A percentile compares a stretch with the other conserved stretches of the same genome.
Conservation (phyloP, 495 filamentous ascomycete genomes). For the Talaromyces thailandensis region DNA sequence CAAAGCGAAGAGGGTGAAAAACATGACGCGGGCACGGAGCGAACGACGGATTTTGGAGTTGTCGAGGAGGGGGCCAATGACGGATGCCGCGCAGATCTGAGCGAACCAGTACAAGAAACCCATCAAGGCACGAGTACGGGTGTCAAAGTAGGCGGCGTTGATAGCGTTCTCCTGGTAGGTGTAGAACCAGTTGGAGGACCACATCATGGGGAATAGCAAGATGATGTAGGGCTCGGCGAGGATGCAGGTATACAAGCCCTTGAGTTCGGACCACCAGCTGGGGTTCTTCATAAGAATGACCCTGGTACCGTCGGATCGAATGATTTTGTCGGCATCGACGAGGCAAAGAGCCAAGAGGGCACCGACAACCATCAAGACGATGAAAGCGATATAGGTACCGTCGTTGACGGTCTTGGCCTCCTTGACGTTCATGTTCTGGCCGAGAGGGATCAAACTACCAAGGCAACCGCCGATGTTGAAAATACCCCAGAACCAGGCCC, state of each 20-base stretch:
- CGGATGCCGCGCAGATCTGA: slow-evolving; percentile 38
- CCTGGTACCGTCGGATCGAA: slow-evolving; percentile 67
- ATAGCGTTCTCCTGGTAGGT: slow-evolving; percentile 57
- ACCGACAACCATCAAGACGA: slow-evolving; percentile 38
- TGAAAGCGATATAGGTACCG: slow-evolving; percentile 44
- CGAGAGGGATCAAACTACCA: slow-evolving; percentile 40
- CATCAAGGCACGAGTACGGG: slow-evolving; percentile 37
- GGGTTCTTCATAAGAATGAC: slow-evolving; percentile 80
- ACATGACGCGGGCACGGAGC: slow-evolving; percentile 29
- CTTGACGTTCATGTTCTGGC: slow-evolving; percentile 31
- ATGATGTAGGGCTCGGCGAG: slow-evolving; percentile 27
- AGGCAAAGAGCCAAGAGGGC: slow-evolving; percentile 51
- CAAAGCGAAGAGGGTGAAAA: slow-evolving; percentile 28
- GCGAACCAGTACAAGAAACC: slow-evolving; percentile 43
- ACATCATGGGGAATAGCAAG: slow-evolving; percentile 44
- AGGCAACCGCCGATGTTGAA: slow-evolving; percentile 45
- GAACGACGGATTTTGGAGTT: slow-evolving; percentile 25
- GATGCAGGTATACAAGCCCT: slow-evolving; percentile 33
- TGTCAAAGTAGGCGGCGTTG: slow-evolving; percentile 37
- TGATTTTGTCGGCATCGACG: slow-evolving; percentile 54
- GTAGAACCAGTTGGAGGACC: slow-evolving; percentile 71
- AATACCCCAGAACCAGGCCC: slow-evolving; percentile 44
- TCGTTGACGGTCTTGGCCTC: slow-evolving; percentile 31
- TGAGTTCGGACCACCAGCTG: slow-evolving; percentile 45
- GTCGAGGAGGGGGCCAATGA: slow-evolving; percentile 39